Conservation (phyloP, 345 rosid genomes). For the Syzygium aromaticum region DNA sequence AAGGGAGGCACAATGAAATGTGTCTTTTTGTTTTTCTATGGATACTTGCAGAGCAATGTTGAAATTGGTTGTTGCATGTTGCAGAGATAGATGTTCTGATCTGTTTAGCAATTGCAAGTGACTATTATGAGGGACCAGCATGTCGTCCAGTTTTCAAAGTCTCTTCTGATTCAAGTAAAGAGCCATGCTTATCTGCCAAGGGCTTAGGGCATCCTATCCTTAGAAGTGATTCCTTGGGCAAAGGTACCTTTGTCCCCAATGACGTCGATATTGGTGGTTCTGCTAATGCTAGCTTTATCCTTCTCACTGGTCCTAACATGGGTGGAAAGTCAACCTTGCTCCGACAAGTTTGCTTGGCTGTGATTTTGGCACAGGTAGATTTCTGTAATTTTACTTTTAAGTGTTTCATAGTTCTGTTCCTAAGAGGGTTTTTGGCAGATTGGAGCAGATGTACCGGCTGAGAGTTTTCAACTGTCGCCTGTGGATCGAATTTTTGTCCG, state of each 20-base stretch:
- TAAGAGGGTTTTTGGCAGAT: conserved; percentile 32
- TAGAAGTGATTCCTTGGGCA: conserved; percentile 80
- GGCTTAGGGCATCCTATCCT: conserved; percentile 85
- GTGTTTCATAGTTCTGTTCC: background rate
- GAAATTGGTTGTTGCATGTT: conserved; percentile 13
- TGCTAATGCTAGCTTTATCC: conserved; percentile 65
- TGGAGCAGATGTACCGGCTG: conserved; percentile 95
- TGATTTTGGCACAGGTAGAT: conserved; percentile 85
- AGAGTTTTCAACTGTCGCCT: conserved; percentile 72
- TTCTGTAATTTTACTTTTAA: conserved; percentile 1
- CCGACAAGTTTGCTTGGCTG: conserved; percentile 94
- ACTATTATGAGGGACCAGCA: conserved; percentile 74
- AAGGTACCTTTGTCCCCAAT: conserved; percentile 87
- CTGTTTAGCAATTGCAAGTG: conserved; percentile 79
- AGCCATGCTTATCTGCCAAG: conserved; percentile 61
- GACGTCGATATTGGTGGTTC: conserved; percentile 63
- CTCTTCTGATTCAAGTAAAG: conserved; percentile 36
- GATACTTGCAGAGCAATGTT: background rate
- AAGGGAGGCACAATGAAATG: background rate
- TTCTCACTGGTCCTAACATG: conserved; percentile 99
- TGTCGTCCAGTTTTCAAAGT: conserved; percentile 56
- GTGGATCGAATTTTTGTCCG: conserved; percentile 86
- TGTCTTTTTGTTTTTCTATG: background rate
- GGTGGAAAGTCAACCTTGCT: conserved; percentile 99
- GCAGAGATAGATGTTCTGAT: conserved; percentile 93